Conservation (phyloP, 768 basidiomycete species). For the Fomitopsis serialis region DNA sequence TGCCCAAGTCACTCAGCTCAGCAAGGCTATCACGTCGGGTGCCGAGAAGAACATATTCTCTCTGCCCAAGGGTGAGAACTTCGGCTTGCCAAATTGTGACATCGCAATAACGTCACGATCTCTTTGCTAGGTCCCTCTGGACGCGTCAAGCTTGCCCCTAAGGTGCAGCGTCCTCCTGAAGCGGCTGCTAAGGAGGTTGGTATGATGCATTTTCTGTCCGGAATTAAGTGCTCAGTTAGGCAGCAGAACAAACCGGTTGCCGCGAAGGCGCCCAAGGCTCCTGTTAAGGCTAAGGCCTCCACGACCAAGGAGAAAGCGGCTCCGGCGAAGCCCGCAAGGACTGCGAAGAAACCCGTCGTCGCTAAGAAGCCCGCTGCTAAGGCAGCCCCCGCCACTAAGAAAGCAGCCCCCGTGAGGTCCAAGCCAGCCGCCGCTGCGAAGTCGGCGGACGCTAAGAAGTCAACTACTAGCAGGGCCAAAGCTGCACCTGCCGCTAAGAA, state of each 20-base stretch:
- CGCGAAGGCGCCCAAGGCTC: conserved; percentile 28
- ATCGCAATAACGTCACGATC: neutral
- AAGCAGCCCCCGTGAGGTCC: conserved; percentile 12
- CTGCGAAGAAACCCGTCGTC: conserved; percentile 12
- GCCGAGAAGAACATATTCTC: conserved; percentile 79
- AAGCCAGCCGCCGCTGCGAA: conserved; percentile 26
- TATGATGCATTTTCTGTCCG: neutral
- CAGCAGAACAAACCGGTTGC: conserved; percentile 31
- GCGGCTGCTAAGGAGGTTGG: conserved; percentile 50
- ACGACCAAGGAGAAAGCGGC: conserved; percentile 14
- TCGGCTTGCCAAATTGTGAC: neutral
- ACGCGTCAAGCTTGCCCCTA: conserved; percentile 67
- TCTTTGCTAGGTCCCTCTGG: conserved; percentile 36
- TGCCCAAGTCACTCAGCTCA: conserved; percentile 73
- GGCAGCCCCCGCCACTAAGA: conserved; percentile 6
- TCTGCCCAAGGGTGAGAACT: conserved; percentile 74
- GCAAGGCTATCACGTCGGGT: conserved; percentile 76
- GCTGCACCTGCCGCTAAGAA: conserved; percentile 23
- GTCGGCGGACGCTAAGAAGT: conserved; percentile 13
- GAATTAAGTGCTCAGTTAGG: neutral
- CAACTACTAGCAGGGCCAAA: conserved; percentile 13
- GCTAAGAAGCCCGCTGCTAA: conserved; percentile 21
- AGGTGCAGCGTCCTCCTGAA: conserved; percentile 41
- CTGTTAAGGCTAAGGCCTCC: conserved; percentile 21
- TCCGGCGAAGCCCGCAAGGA: conserved; percentile 16